phyloP scores from a whole-genome alignment of 768 basidiomycete genomes.

The Gloeopeniophorella convolvens region DNA sequence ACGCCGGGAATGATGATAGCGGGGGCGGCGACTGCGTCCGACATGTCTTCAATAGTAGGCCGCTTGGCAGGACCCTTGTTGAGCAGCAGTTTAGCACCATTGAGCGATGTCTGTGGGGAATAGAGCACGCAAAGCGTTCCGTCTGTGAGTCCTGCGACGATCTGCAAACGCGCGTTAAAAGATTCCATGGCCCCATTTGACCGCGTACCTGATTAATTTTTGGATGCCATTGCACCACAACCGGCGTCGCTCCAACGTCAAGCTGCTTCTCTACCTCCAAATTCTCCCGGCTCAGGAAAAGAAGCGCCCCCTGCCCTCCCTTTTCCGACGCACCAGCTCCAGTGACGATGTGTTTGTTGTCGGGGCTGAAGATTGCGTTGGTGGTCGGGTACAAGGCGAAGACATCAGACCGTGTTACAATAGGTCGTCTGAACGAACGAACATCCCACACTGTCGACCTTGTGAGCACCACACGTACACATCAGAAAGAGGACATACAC shows the following conservation, averaged over 20 bases:
- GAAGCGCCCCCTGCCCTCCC: slow-evolving; percentile 61
- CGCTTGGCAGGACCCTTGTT: slow-evolving; percentile 83
- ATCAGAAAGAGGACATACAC: slow-evolving; percentile 45
- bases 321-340: slow-evolving; percentile 67
- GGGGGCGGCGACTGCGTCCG: slow-evolving; percentile 76
- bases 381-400: slow-evolving; percentile 85
- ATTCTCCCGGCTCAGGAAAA: slow-evolving; percentile 65
- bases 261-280: slow-evolving; percentile 64
- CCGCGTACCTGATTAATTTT: slow-evolving; percentile 89
- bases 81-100: slow-evolving; percentile 86
- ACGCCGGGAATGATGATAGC: slow-evolving; percentile 91
- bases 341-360: slow-evolving; percentile 83
- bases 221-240: slow-evolving; percentile 91
- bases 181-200: neutral
- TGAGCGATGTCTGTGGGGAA: slow-evolving; percentile 82
- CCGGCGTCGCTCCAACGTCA: slow-evolving; percentile 70
- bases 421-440: slow-evolving; percentile 83
- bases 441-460: slow-evolving; percentile 81
- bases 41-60: slow-evolving; percentile 82
- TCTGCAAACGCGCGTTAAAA: slow-evolving; percentile 39
- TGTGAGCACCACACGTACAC: neutral
- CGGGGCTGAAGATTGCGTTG: slow-evolving; percentile 93
- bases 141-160: slow-evolving; percentile 80
- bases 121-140: slow-evolving; percentile 89
- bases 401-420: slow-evolving; percentile 57